Conservation (phyloP, 352 stramenopile species). For the Phytophthora tentaculata region DNA sequence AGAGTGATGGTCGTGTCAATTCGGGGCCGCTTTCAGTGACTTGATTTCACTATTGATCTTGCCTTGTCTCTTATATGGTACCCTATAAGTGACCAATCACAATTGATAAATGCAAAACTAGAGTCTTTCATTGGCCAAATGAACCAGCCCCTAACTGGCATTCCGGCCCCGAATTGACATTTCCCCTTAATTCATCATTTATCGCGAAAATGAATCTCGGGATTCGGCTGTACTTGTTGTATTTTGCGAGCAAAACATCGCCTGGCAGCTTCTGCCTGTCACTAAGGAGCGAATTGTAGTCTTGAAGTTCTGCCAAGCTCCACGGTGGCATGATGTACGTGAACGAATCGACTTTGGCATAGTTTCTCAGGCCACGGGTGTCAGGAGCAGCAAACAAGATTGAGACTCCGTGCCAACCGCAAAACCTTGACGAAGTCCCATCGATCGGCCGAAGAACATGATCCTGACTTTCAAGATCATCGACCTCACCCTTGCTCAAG, state of each 20-base stretch:
- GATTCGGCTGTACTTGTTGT: conserved; percentile 56
- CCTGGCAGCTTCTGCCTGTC: background rate
- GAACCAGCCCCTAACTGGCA: too few species aligned
- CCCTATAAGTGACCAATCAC: too few species aligned
- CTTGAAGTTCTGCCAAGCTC: conserved; percentile 10
- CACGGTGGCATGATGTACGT: conserved; percentile 16
- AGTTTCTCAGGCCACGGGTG: background rate
- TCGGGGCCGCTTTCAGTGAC: too few species aligned
- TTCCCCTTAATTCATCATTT: too few species aligned
- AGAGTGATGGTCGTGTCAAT: too few species aligned
- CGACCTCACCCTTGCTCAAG: conserved; percentile 7
- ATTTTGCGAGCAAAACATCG: conserved; percentile 56
- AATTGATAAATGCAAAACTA: too few species aligned
- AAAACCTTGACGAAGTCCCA: conserved; percentile 10
- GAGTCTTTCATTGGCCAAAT: too few species aligned
- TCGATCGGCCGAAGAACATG: conserved; percentile 35
- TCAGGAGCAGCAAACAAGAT: conserved; percentile 29
- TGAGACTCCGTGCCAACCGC: conserved; percentile 28
- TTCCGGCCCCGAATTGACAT: too few species aligned
- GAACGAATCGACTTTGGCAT: conserved; percentile 1
- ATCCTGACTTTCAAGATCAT: background rate
- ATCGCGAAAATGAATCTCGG: conserved; percentile 7
- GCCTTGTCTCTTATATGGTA: too few species aligned
- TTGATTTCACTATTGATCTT: too few species aligned
- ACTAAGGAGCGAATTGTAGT: conserved; percentile 8